Evolutionary conservation across 305 asterid genomes (phyloP), one percentile per base, ranked within the genome.

Genomic region (Solanum chacoense): DNA sequence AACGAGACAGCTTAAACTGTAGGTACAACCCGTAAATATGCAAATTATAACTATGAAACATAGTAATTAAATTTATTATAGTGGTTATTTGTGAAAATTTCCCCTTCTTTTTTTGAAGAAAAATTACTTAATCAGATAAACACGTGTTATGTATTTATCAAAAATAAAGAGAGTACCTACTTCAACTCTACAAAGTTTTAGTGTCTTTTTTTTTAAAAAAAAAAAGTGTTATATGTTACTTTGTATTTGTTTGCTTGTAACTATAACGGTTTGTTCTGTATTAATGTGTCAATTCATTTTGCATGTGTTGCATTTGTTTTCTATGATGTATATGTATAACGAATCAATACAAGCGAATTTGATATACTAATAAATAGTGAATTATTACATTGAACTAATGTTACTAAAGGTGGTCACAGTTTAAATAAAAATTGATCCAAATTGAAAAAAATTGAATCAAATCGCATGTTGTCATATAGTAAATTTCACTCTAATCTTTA

Each of bases 1-100:
- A 55, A 55, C 1, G 4, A 18, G 11, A 7, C 11, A 10, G 2
- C 2, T 55, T 55, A 55, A 55, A 55, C 0, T 55, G 1, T 7
- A 55, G 24, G 0, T 55, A 55, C 24, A 20, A 7, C 1, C 11
- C 24, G 24, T 7, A 18, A 18, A 55, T 55, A 55, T 55, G 1
- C 4, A 55, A 55, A 55, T 55, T 55, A 55, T 18, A 55, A 0
- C 24, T 55, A 7, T 7, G 11, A 55, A 55, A 18, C 0, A 55
- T 45, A 42, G 1, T 50, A 6, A 18, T 6, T 50, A 50, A 50
- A 1, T 50, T 50, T 50, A 55, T 55, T 7, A 18, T 55, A 55
- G n/a, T 7, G 10, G 0, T 3, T 7, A 18, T 55, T 55, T 55
- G 65, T 6, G 24, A 55, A 55, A 18, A 6, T 6, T 55, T 55